phyloP scores from a whole-genome alignment of 2,329 filamentous ascomycete species.

The Diaporthe helianthi region DNA sequence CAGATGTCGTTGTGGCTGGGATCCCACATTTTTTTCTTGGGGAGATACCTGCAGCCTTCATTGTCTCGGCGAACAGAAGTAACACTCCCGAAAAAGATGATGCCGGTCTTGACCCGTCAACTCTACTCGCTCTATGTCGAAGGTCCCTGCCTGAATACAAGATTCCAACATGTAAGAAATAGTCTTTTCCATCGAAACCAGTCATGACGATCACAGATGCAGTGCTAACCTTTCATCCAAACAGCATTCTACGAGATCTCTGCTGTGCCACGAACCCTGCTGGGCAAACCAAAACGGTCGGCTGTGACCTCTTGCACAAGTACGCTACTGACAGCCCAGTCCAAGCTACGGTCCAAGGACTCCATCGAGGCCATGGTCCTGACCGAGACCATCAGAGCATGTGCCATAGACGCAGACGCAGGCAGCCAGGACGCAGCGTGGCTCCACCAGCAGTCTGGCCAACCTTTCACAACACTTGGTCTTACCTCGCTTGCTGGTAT shows the following conservation, averaged over 20 bases:
- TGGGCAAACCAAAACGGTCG: constrained; percentile 7
- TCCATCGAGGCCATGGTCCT: not conserved
- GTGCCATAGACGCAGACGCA: not conserved
- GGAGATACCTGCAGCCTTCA: constrained; percentile 10
- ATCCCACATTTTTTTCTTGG: not conserved
- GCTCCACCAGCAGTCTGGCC: not conserved
- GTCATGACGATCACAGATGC: not conserved
- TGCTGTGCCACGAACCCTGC: not conserved
- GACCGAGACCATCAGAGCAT: not conserved
- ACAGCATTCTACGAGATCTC: constrained; percentile 4
- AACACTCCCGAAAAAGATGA: not conserved
- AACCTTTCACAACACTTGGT: not conserved
- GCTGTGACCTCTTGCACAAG: not conserved
- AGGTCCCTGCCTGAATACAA: constrained; percentile 10
- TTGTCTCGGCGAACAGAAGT: not conserved
- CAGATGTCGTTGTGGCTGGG: constrained; percentile 2
- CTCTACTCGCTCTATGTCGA: not conserved
- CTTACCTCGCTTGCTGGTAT: constrained; percentile 7
- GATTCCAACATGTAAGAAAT: constrained; percentile 1
- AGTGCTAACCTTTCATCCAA: not conserved
- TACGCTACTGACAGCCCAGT: constrained; percentile 4
- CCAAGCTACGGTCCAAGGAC: not conserved
- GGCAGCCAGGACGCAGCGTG: not conserved
- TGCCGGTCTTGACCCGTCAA: not conserved
- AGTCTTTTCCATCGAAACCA: not conserved